Conservation (phyloP, 441 rosid species). For the Gossypium gossypioides region DNA sequence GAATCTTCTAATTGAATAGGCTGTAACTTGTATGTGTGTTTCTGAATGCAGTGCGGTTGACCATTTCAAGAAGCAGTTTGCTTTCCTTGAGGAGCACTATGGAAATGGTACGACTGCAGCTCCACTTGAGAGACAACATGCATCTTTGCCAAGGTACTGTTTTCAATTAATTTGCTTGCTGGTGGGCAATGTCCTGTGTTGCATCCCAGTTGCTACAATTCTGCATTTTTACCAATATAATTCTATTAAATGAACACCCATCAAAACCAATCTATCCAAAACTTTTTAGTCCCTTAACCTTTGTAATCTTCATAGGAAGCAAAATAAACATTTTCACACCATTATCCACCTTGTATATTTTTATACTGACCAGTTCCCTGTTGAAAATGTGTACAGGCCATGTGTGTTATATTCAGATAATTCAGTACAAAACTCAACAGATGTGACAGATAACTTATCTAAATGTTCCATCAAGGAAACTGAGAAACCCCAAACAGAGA, state of each 20-base stretch:
- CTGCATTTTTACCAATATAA: not conserved
- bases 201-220: not conserved
- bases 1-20: not conserved
- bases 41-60: conserved; percentile 72
- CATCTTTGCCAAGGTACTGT: conserved; percentile 78
- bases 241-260: not conserved
- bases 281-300: not conserved
- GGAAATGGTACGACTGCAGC: conserved; percentile 65
- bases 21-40: not conserved
- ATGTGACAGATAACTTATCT: conserved; percentile 63
- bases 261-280: not conserved
- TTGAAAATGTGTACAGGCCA: conserved; percentile 40
- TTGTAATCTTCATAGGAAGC: not conserved
- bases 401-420: conserved; percentile 75
- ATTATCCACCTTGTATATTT: not conserved
- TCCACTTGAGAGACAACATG: conserved; percentile 86
- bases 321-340: not conserved
- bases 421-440: conserved; percentile 43
- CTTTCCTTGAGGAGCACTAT: conserved; percentile 86
- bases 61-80: conserved; percentile 94
- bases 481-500: conserved; percentile 54
- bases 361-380: conserved; percentile 3
- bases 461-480: conserved; percentile 69
- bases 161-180: not conserved
- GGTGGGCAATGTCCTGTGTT: not conserved